Conservation (phyloP, 768 basidiomycete genomes). For the Lactifluus echinatus region DNA sequence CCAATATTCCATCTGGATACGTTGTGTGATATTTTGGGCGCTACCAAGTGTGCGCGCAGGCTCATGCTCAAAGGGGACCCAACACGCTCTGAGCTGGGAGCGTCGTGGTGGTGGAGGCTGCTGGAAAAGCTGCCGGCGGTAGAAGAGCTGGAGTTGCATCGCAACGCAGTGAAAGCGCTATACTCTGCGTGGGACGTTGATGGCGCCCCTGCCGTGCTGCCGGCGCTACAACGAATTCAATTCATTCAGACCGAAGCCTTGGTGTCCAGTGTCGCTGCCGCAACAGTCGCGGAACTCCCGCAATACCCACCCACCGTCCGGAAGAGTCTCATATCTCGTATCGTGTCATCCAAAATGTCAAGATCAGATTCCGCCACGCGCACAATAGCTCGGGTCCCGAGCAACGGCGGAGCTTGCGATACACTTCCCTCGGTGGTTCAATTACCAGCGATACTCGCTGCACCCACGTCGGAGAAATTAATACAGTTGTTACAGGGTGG, state of each 20-base stretch:
- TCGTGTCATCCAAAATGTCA: background rate
- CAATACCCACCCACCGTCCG: background rate
- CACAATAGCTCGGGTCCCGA: background rate
- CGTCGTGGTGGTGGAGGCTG: constrained; percentile 2
- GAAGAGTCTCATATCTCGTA: constrained; percentile 5
- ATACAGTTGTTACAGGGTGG: background rate
- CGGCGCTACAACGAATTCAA: background rate
- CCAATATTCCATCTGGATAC: constrained; percentile 1
- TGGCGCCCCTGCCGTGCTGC: constrained; percentile 3
- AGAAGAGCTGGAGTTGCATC: background rate
- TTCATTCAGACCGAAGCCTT: background rate
- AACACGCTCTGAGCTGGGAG: background rate
- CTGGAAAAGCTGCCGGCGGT: constrained; percentile 4
- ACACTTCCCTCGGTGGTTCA: background rate
- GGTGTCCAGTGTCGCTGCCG: background rate
- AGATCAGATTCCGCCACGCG: background rate
- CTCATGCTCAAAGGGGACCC: constrained; percentile 1
- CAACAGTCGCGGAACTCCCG: background rate
- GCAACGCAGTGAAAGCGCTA: background rate
- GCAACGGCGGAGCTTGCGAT: background rate
- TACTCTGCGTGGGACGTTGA: background rate
- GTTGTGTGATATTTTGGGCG: background rate
- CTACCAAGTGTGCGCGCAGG: background rate
- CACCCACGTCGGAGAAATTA: background rate
- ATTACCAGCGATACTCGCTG: background rate